Percentiles rank a stretch among this genome's conserved stretches.
These are phyloP conservation scores for Penicilliopsis zonata DNA, from an alignment of 495 filamentous ascomycete genomes.

Conservation along the genomic window DNA sequence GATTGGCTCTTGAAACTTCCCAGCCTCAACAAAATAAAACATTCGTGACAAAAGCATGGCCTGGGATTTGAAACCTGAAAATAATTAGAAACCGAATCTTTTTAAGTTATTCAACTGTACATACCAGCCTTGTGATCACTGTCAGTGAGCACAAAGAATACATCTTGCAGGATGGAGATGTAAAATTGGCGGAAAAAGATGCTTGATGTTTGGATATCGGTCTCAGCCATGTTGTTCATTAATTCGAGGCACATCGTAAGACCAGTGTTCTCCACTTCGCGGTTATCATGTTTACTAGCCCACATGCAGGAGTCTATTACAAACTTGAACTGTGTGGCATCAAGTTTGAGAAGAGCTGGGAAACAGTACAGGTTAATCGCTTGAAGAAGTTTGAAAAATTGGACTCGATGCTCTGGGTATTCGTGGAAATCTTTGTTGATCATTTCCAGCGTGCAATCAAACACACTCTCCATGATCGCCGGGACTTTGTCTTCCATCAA, in stretches of 20 bases:
- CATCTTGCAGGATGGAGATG: constrained; percentile 87
- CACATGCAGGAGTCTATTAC: constrained; percentile 99
- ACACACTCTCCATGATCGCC: constrained; percentile 95
- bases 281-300: constrained; percentile 99
- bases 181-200: constrained; percentile 98
- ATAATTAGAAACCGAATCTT: constrained; percentile 4
- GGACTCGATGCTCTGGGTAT: constrained; percentile 93
- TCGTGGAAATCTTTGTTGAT: constrained; percentile 99
- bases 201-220: constrained; percentile 71
- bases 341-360: constrained; percentile 83
- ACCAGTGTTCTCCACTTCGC: constrained; percentile 94
- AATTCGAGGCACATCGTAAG: constrained; percentile 98
- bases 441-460: constrained; percentile 98
- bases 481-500: constrained; percentile 98
- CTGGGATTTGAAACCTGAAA: constrained; percentile 81
- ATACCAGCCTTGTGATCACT: constrained; percentile 90
- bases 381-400: constrained; percentile 93
- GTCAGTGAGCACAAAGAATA: constrained; percentile 97
- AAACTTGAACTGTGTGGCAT: constrained; percentile 94
- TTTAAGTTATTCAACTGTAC: constrained; percentile 6
- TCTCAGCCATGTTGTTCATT: constrained; percentile 94
- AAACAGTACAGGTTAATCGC: constrained; percentile 97
- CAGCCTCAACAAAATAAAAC: constrained; percentile 80
- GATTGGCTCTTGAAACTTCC: constrained; percentile 84
- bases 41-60: constrained; percentile 86